phyloP scores from a whole-genome alignment of 2,329 filamentous ascomycete species.

The Laburnicola sp. region DNA sequence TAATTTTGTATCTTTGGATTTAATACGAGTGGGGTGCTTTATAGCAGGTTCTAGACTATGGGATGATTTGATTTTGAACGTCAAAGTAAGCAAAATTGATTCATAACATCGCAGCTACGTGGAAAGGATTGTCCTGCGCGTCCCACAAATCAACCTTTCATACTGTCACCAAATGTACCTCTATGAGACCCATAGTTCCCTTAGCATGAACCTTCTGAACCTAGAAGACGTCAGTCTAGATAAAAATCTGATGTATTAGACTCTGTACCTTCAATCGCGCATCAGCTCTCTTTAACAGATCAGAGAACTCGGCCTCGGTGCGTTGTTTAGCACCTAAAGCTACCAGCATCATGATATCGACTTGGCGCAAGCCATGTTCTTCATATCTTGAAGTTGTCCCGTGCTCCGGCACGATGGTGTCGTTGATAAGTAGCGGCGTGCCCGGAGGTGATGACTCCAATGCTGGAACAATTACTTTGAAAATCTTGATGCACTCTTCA shows the following conservation, averaged over 20 bases:
- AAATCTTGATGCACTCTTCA: conserved; percentile 41
- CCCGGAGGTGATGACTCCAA: conserved; percentile 30
- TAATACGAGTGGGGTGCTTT: too few species aligned
- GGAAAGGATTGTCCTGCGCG: too few species aligned
- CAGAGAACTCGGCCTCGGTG: conserved; percentile 20
- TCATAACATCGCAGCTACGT: too few species aligned
- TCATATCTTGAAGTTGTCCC: conserved; percentile 20
- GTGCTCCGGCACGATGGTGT: conserved; percentile 34
- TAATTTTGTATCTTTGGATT: too few species aligned
- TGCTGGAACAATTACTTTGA: conserved; percentile 40
- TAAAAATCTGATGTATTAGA: too few species aligned
- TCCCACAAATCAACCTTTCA: too few species aligned
- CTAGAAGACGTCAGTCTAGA: neutral
- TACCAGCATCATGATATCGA: conserved; percentile 39
- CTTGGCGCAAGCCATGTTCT: conserved; percentile 33
- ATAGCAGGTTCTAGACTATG: too few species aligned
- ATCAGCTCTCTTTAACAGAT: conserved; percentile 18
- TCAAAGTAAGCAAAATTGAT: too few species aligned
- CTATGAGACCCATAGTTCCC: conserved; percentile 23
- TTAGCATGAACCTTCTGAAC: conserved; percentile 18
- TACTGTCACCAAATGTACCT: conserved; percentile 18
- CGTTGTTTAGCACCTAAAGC: conserved; percentile 27
- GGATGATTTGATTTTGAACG: too few species aligned
- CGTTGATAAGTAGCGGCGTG: conserved; percentile 41
- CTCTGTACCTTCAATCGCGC: conserved; percentile 5